Conservation (phyloP, 2,329 filamentous ascomycete species). For the Trichoderma koningiopsis region DNA sequence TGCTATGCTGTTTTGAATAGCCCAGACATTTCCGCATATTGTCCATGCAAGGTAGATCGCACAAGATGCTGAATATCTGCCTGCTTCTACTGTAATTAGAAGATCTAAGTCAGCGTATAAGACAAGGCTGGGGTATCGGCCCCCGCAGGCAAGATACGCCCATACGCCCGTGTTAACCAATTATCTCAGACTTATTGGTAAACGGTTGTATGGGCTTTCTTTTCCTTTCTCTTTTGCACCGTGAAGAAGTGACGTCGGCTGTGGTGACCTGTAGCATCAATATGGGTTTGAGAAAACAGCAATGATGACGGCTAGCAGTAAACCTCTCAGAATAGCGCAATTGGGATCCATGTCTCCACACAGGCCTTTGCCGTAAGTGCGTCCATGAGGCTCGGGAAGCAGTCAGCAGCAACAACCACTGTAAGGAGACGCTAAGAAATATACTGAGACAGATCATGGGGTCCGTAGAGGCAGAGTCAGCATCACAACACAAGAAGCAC, state of each 20-base stretch:
- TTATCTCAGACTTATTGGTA: not conserved
- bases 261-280: not conserved
- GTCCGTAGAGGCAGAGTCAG: not conserved
- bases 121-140: not conserved
- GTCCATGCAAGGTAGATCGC: not conserved
- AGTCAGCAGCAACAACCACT: not conserved
- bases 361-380: not conserved
- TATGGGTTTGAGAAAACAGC: not conserved
- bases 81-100: not conserved
- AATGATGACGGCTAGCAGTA: not conserved
- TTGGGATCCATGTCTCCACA: not conserved
- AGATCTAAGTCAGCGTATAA: not conserved
- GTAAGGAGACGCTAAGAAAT: not conserved
- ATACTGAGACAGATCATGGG: not conserved
- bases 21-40: not conserved
- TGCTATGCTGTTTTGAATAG: not conserved
- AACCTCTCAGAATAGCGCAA: not conserved
- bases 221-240: not conserved
- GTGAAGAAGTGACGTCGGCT: not conserved
- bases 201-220: not conserved
- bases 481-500: not conserved
- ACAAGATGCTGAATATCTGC: not conserved
- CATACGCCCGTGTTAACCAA: not conserved
- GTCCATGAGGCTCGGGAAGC: not conserved
- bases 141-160: not conserved